A percentile compares a stretch with the other conserved stretches of the same genome.
phyloP scores from a whole-genome alignment of 2,329 filamentous ascomycete species.

The Pochonia chlamydosporia region DNA sequence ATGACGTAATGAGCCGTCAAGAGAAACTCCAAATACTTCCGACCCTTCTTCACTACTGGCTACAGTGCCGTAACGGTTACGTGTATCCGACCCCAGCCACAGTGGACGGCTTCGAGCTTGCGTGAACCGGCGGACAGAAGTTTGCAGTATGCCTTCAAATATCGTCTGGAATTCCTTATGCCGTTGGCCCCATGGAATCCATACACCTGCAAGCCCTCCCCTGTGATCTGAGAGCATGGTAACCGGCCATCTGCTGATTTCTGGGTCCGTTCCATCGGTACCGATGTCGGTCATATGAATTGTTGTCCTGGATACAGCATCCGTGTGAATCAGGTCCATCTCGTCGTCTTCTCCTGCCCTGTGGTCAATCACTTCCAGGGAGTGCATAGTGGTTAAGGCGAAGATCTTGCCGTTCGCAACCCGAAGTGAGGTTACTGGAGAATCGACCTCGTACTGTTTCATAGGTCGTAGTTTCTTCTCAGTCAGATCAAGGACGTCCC shows the following conservation, averaged over 20 bases:
- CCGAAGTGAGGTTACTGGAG: constrained; percentile 43
- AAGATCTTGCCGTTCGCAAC: constrained; percentile 42
- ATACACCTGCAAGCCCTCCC: constrained; percentile 42
- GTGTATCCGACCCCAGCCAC: constrained; percentile 36
- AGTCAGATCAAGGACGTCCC: constrained; percentile 45
- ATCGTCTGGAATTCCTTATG: constrained; percentile 39
- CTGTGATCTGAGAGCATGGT: constrained; percentile 43
- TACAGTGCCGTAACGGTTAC: constrained; percentile 34
- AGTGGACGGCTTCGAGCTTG: constrained; percentile 45
- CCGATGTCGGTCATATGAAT: constrained; percentile 42
- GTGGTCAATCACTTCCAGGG: constrained; percentile 49
- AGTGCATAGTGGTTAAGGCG: constrained; percentile 48
- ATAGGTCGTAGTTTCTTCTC: constrained; percentile 45
- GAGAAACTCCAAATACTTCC: constrained; percentile 57
- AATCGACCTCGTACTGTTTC: constrained; percentile 44
- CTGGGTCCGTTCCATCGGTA: constrained; percentile 16
- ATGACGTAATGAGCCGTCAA: constrained; percentile 65
- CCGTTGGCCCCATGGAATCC: constrained; percentile 38
- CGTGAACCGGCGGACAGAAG: constrained; percentile 51
- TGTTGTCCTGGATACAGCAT: constrained; percentile 37
- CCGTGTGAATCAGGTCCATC: constrained; percentile 38
- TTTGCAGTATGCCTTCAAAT: constrained; percentile 51
- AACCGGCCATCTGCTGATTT: constrained; percentile 29
- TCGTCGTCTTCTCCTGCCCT: constrained; percentile 27
- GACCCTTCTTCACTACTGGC: constrained; percentile 36